Conservation (phyloP, 2,329 filamentous ascomycete species). For the Venturia pyrina region DNA sequence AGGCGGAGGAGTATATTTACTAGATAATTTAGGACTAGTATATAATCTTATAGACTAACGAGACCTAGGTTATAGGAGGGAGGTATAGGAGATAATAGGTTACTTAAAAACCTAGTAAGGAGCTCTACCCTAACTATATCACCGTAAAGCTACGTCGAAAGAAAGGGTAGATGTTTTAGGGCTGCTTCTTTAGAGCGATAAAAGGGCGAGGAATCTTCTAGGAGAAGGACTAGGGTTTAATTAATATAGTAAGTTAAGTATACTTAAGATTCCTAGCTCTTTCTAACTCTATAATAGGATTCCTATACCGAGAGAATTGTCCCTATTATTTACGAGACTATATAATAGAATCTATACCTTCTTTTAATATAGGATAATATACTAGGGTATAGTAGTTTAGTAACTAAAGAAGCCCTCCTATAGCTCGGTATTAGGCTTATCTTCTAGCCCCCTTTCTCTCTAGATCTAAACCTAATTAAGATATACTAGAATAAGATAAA, state of each 20-base stretch:
- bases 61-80: neutral
- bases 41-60: conserved; percentile 2
- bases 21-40: neutral
- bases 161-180: conserved; percentile 24
- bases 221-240: conserved; percentile 24
- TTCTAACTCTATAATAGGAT: neutral
- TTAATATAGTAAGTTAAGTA: conserved; percentile 12
- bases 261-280: neutral
- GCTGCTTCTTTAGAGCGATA: conserved; percentile 18
- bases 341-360: neutral
- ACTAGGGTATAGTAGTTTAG: neutral
- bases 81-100: neutral
- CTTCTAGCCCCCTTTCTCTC: too few species aligned
- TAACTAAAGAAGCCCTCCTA: neutral
- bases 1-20: neutral
- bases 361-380: neutral
- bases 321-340: neutral
- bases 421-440: neutral
- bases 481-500: too few species aligned
- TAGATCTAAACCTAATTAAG: too few species aligned
- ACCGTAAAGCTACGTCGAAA: conserved; percentile 17
- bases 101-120: conserved; percentile 12
- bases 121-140: conserved; percentile 18
- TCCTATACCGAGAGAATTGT: neutral
- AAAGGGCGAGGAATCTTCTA: conserved; percentile 22